These are phyloP conservation scores for Phanerodontia chrysosporium DNA, from an alignment of 768 basidiomycete species.

Conservation along the genomic window DNA sequence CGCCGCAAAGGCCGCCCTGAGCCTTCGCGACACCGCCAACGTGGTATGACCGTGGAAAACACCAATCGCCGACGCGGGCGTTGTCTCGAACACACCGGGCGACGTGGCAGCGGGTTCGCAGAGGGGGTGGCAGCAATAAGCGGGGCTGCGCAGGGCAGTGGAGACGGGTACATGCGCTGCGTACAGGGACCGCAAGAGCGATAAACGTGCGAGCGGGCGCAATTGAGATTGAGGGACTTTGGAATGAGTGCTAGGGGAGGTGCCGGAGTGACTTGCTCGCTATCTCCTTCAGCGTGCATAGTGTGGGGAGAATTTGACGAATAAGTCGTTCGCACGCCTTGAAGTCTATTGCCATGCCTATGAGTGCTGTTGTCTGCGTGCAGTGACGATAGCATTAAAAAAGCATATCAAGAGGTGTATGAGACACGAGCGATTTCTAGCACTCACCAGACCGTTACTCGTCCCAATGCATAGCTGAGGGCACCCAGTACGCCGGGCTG, in stretches of 20 bases:
- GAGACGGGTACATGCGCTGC: not conserved
- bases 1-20: not conserved
- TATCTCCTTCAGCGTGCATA: not conserved
- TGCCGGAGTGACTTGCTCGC: not conserved
- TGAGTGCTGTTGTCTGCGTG: not conserved
- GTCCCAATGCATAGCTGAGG: conserved; percentile 85
- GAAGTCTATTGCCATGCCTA: not conserved
- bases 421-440: not conserved
- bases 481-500: conserved; percentile 80
- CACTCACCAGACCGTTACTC: conserved; percentile 30
- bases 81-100: not conserved
- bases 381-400: not conserved
- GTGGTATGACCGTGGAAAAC: not conserved
- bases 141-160: not conserved
- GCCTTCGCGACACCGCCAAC: not conserved
- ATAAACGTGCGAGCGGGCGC: not conserved
- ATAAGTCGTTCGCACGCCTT: not conserved
- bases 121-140: not conserved
- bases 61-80: not conserved
- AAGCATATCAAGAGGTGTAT: not conserved
- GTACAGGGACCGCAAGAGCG: not conserved
- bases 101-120: not conserved
- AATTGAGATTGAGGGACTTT: not conserved
- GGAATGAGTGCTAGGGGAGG: not conserved
- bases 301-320: not conserved